phyloP scores from a whole-genome alignment of 176 grass and related monocot species.

The Oryza brachyantha region DNA sequence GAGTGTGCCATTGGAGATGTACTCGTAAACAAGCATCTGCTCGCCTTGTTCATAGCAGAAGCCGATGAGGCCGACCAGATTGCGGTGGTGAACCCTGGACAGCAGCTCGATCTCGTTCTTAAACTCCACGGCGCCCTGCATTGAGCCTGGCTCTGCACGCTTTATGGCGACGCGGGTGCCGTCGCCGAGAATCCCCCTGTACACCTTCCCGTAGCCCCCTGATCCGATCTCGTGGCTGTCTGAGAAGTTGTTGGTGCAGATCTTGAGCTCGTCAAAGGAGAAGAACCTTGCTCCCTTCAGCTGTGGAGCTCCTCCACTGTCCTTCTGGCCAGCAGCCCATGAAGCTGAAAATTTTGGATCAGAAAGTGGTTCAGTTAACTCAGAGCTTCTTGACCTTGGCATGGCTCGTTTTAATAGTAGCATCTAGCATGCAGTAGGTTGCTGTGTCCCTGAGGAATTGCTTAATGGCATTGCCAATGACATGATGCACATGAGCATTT shows the following conservation, averaged over 20 bases:
- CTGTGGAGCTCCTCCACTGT: slow-evolving; percentile 47
- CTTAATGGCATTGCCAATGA: background rate
- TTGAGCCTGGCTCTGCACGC: slow-evolving; percentile 47
- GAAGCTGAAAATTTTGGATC: slow-evolving; percentile 34
- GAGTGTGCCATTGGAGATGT: slow-evolving; percentile 53
- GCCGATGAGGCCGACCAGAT: slow-evolving; percentile 70
- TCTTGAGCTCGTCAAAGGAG: slow-evolving; percentile 61
- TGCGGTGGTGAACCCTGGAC: slow-evolving; percentile 79
- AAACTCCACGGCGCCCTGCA: slow-evolving; percentile 60
- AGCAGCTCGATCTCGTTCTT: slow-evolving; percentile 84
- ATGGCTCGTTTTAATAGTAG: background rate
- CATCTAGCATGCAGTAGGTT: background rate
- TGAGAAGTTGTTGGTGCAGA: slow-evolving; percentile 60
- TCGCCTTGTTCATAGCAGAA: slow-evolving; percentile 82
- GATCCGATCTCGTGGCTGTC: slow-evolving; percentile 51
- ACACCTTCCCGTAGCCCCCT: slow-evolving; percentile 81
- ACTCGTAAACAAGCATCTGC: slow-evolving; percentile 87
- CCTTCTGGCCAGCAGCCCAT: slow-evolving; percentile 40
- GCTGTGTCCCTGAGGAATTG: background rate
- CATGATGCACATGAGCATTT: background rate
- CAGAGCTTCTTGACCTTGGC: background rate
- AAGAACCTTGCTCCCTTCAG: slow-evolving; percentile 70
- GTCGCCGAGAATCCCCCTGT: slow-evolving; percentile 56
- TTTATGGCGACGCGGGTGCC: slow-evolving; percentile 67
- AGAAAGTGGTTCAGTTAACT: slow-evolving; percentile 10